Conservation (phyloP, 2,329 filamentous ascomycete species). For the Paramyrothecium roridum region DNA sequence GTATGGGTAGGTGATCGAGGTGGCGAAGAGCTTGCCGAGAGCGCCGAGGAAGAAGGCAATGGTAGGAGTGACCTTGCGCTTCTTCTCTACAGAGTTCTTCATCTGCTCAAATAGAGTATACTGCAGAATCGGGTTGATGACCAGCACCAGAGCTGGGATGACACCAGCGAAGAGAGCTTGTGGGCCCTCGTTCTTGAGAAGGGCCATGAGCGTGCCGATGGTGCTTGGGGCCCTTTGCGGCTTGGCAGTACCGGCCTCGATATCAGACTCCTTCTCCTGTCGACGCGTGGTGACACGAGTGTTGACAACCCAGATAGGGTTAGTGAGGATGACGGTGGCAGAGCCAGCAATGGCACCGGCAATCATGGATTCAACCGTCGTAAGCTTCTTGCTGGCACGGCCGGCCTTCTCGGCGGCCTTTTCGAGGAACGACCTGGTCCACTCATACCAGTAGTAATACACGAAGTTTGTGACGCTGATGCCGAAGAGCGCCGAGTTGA, state of each 20-base stretch:
- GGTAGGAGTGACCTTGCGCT: constrained; percentile 72
- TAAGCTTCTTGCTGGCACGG: constrained; percentile 76
- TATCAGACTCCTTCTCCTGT: constrained; percentile 44
- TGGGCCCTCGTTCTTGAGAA: constrained; percentile 82
- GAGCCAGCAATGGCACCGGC: constrained; percentile 91
- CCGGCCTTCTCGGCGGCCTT: constrained; percentile 70
- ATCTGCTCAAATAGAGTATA: constrained; percentile 99
- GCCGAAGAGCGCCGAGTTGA: constrained; percentile 92
- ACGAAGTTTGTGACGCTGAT: constrained; percentile 99
- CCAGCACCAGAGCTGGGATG: constrained; percentile 85
- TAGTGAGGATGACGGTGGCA: constrained; percentile 92
- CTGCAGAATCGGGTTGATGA: constrained; percentile 97
- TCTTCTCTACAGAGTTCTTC: constrained; percentile 82
- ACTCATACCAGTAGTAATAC: constrained; percentile 99
- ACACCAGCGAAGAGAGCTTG: constrained; percentile 87
- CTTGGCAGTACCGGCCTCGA: constrained; percentile 34
- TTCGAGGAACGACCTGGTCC: constrained; percentile 85
- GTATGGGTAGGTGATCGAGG: constrained; percentile 93
- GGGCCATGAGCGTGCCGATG: constrained; percentile 73
- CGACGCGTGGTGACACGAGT: constrained; percentile 94
- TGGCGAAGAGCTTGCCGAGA: constrained; percentile 90
- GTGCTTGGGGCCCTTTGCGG: constrained; percentile 63
- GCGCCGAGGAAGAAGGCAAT: constrained; percentile 91
- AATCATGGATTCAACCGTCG: constrained; percentile 89
- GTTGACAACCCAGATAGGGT: constrained; percentile 99